Evolutionary conservation across 2,329 filamentous ascomycete genomes (phyloP).

Genomic region (Xylaria hypoxylon): DNA sequence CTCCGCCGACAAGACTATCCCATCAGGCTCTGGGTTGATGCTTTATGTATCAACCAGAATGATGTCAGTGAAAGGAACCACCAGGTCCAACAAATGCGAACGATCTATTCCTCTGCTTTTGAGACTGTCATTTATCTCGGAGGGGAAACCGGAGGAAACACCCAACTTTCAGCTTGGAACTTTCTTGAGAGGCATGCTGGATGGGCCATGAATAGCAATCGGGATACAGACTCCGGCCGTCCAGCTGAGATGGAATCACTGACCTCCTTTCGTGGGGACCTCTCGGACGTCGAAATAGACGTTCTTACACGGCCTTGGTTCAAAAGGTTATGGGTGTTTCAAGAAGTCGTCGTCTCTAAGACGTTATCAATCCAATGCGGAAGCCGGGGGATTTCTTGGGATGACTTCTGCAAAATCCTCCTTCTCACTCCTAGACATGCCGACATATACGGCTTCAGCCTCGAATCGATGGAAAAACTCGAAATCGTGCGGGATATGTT

Average conservation of each 20-base stretch:
- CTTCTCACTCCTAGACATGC: constrained; percentile 3
- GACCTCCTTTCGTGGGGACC: neutral
- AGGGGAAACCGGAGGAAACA: neutral
- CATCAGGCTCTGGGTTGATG: constrained; percentile 15
- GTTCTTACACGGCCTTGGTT: constrained; percentile 17
- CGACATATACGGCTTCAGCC: neutral
- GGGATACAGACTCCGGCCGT: neutral
- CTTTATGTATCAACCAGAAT: constrained; percentile 9
- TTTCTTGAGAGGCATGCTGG: constrained; percentile 12
- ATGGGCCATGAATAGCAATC: constrained; percentile 13
- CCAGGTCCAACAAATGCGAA: constrained; percentile 17
- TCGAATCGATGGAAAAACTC: neutral
- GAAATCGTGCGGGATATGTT: constrained; percentile 15
- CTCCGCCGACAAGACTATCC: constrained; percentile 1
- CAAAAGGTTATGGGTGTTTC: constrained; percentile 18
- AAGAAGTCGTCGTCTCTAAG: constrained; percentile 21
- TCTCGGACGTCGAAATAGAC: constrained; percentile 8
- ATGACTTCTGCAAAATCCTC: constrained; percentile 14
- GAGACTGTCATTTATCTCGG: constrained; percentile 19
- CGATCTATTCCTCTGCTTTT: constrained; percentile 4
- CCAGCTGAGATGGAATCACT: neutral
- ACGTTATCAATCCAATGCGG: constrained; percentile 16
- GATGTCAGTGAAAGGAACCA: constrained; percentile 16
- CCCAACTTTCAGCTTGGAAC: constrained; percentile 1
- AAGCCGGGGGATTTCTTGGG: constrained; percentile 11